Percentiles rank a stretch among this genome's conserved stretches.
Evolutionary conservation across 176 grass and related monocot genomes (phyloP).

Genomic region (Musa troglodytarum): DNA sequence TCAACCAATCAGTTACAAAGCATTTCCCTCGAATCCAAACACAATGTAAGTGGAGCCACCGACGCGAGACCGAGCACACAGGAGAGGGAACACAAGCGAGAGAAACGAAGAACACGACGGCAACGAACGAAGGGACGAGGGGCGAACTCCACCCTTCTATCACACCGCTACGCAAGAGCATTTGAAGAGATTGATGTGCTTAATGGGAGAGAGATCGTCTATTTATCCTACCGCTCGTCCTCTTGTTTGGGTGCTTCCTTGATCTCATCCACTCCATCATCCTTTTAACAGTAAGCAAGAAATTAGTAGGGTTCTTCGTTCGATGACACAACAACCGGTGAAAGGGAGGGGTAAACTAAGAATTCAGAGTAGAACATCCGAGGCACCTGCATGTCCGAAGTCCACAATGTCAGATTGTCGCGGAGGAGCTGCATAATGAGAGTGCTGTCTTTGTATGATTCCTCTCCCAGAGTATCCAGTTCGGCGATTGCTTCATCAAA

Average conservation of each 20-base stretch:
- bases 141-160: not conserved
- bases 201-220: not conserved
- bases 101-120: not conserved
- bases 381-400: not conserved
- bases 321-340: too few species aligned
- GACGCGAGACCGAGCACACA: not conserved
- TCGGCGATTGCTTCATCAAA: not conserved
- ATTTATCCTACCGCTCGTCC: not conserved
- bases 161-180: not conserved
- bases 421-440: not conserved
- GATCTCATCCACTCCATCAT: not conserved
- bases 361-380: not conserved
- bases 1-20: not conserved
- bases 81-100: not conserved
- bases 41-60: not conserved
- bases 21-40: not conserved
- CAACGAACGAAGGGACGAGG: not conserved
- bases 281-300: not conserved
- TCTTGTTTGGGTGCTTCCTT: not conserved
- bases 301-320: not conserved
- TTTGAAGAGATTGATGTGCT: not conserved
- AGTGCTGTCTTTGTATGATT: constrained; percentile 4
- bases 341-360: not conserved
- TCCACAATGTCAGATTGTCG: not conserved
- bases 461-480: not conserved